These are phyloP conservation scores for Sphenostylis stenocarpa DNA, from an alignment of 306 rosid genomes.

Conservation along the genomic window DNA sequence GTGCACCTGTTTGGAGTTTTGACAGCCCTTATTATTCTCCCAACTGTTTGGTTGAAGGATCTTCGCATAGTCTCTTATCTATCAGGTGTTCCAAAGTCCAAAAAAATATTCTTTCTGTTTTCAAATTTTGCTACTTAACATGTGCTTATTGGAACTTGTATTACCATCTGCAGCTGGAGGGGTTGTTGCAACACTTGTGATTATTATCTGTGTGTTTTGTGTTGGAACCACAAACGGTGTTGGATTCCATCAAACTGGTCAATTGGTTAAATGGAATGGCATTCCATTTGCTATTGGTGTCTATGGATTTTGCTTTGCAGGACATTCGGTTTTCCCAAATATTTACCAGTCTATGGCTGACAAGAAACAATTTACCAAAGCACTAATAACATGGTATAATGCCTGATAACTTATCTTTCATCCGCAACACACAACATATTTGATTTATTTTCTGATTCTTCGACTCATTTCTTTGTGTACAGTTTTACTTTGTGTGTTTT, in stretches of 20 bases:
- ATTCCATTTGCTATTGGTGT: slow-evolving; percentile 74
- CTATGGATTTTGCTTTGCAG: slow-evolving; percentile 74
- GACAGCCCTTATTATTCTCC: slow-evolving; percentile 65
- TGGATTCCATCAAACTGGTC: slow-evolving; percentile 61
- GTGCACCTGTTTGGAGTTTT: slow-evolving; percentile 65
- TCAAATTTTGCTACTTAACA: neutral
- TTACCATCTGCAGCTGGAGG: slow-evolving; percentile 61
- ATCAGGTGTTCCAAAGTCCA: slow-evolving; percentile 50
- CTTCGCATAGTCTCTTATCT: slow-evolving; percentile 66
- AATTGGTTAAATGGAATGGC: slow-evolving; percentile 57
- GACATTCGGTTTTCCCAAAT: slow-evolving; percentile 75
- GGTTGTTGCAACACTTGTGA: slow-evolving; percentile 56
- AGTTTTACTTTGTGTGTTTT: slow-evolving; percentile 60
- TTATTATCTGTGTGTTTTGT: slow-evolving; percentile 51
- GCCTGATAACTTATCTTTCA: slow-evolving; percentile 8
- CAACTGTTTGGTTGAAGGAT: slow-evolving; percentile 73
- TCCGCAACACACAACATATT: neutral
- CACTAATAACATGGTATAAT: slow-evolving; percentile 31
- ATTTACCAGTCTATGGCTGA: slow-evolving; percentile 81
- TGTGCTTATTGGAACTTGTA: slow-evolving; percentile 17
- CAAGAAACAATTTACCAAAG: slow-evolving; percentile 55
- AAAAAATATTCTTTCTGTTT: neutral
- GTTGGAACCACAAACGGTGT: slow-evolving; percentile 57
- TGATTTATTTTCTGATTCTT: neutral
- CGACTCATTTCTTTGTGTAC: slow-evolving; percentile 29